Conservation (phyloP, 805 yeast genomes). For the Ogataea pini region DNA sequence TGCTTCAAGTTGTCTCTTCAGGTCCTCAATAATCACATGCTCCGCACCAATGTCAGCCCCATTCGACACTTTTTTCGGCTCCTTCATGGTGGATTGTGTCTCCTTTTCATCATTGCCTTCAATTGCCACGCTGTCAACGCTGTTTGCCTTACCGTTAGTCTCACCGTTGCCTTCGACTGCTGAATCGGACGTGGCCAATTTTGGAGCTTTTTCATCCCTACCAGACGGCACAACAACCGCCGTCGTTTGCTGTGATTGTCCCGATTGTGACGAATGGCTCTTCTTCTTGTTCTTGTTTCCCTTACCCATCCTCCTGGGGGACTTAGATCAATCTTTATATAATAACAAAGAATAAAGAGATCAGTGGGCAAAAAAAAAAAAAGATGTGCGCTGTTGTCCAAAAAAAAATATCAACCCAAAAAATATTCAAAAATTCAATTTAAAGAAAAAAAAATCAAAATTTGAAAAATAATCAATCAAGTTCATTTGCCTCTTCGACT, state of each 20-base stretch:
- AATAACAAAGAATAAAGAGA: neutral
- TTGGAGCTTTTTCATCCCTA: neutral
- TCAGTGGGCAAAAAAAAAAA: slow-evolving; percentile 1
- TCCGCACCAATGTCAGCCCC: neutral
- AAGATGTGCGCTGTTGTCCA: slow-evolving; percentile 4
- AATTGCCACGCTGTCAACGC: neutral
- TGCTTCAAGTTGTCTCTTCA: slow-evolving; percentile 3
- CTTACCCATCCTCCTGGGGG: slow-evolving; percentile 9
- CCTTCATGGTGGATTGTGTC: neutral
- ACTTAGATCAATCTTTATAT: neutral
- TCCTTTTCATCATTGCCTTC: neutral
- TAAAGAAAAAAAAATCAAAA: slow-evolving; percentile 7
- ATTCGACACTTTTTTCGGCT: neutral
- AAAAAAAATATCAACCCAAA: neutral
- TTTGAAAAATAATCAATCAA: neutral
- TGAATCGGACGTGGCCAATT: neutral
- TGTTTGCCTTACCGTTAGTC: neutral
- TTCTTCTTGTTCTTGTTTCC: slow-evolving; percentile 7
- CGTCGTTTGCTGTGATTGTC: neutral
- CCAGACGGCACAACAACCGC: neutral
- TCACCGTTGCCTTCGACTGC: slow-evolving; percentile 1
- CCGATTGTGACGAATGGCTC: neutral
- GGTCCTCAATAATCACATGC: neutral
- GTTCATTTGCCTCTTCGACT: too few relatives aligned
- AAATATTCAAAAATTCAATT: neutral